These are phyloP conservation scores for Sutorius eximius DNA, from an alignment of 1,284 basidiomycete genomes.

Conservation along the genomic window DNA sequence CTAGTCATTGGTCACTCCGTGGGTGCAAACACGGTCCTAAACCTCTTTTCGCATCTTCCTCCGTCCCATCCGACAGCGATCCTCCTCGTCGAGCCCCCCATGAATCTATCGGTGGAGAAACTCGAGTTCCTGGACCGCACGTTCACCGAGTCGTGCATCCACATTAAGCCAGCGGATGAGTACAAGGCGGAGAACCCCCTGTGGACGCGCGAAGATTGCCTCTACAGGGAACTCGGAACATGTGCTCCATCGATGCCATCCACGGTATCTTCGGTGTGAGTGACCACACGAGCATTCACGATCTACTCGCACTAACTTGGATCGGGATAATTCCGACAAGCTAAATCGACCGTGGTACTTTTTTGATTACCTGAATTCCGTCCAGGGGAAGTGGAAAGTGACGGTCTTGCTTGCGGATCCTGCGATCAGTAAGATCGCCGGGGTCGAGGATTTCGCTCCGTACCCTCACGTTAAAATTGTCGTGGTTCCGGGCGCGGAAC, in stretches of 20 bases:
- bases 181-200: constrained; percentile 16
- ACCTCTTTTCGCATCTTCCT: constrained; percentile 21
- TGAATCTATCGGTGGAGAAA: not conserved
- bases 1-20: constrained; percentile 29
- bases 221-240: constrained; percentile 18
- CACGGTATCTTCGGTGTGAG: constrained; percentile 14
- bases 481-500: constrained; percentile 17
- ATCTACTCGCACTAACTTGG: not conserved
- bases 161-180: constrained; percentile 5
- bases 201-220: constrained; percentile 21
- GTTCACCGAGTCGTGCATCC: not conserved
- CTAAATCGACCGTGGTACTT: constrained; percentile 24
- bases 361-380: constrained; percentile 8
- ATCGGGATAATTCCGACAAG: constrained; percentile 11
- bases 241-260: constrained; percentile 13
- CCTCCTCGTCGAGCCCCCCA: constrained; percentile 27
- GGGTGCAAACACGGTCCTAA: constrained; percentile 13
- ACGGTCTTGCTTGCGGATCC: constrained; percentile 25
- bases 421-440: not conserved
- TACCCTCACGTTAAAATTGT: constrained; percentile 18
- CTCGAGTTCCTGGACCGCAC: not conserved
- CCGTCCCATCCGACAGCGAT: constrained; percentile 16
- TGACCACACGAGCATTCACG: not conserved
- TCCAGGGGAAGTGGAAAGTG: constrained; percentile 17
- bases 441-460: constrained; percentile 11